These are phyloP conservation scores for Panaeolus papilionaceus DNA, from an alignment of 768 basidiomycete species.

Conservation along the genomic window DNA sequence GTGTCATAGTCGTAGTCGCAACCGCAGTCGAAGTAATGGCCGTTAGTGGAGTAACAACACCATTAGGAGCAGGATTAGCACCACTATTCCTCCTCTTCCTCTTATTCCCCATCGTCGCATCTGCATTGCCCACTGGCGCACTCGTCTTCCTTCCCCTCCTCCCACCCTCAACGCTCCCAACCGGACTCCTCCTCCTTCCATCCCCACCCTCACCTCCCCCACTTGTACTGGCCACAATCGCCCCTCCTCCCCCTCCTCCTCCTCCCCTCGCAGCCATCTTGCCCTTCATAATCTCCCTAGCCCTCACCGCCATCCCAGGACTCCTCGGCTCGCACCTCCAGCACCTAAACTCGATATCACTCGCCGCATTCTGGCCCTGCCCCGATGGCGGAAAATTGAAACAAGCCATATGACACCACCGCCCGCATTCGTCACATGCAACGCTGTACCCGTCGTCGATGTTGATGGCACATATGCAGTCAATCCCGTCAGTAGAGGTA, in stretches of 20 bases:
- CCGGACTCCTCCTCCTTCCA: slow-evolving; percentile 42
- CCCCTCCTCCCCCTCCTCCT: slow-evolving; percentile 41
- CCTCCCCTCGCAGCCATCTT: slow-evolving; percentile 56
- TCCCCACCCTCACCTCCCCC: slow-evolving; percentile 40
- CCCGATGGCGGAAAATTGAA: slow-evolving; percentile 61
- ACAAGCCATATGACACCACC: slow-evolving; percentile 88
- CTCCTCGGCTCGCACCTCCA: slow-evolving; percentile 53
- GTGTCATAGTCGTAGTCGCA: slow-evolving; percentile 9
- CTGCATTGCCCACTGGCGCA: slow-evolving; percentile 24
- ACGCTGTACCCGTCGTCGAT: slow-evolving; percentile 88
- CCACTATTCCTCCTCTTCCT: slow-evolving; percentile 22
- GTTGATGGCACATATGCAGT: slow-evolving; percentile 76
- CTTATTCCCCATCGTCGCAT: slow-evolving; percentile 46
- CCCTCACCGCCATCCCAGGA: slow-evolving; percentile 72
- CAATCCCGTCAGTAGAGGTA: slow-evolving; percentile 49
- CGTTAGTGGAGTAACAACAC: slow-evolving; percentile 37
- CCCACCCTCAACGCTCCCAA: slow-evolving; percentile 32
- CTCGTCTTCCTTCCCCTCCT: slow-evolving; percentile 42
- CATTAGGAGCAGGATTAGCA: slow-evolving; percentile 38
- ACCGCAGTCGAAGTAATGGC: slow-evolving; percentile 24
- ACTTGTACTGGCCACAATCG: slow-evolving; percentile 6
- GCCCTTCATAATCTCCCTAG: slow-evolving; percentile 62
- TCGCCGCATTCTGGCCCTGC: slow-evolving; percentile 58
- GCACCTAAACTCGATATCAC: slow-evolving; percentile 67
- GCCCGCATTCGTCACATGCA: slow-evolving; percentile 81